A percentile compares a stretch with the other conserved stretches of the same genome.
phyloP scores from a whole-genome alignment of 2,329 filamentous ascomycete species.

The Fusarium sterilihyphosum region DNA sequence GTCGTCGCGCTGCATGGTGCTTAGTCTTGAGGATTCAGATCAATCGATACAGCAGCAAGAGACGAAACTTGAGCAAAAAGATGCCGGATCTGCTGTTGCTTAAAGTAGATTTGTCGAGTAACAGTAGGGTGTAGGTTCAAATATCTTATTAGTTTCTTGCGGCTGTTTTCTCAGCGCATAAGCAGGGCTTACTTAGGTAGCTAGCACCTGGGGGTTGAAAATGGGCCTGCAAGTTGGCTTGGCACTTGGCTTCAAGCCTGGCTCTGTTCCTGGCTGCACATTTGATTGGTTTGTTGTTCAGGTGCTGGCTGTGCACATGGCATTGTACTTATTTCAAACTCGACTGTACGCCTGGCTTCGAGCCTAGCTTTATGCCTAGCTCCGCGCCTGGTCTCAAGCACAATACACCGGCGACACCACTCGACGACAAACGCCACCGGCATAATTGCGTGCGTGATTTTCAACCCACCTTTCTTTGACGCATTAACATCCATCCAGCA shows the following conservation, averaged over 20 bases:
- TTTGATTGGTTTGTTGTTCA: not conserved
- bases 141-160: rapidly evolving
- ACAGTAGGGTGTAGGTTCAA: rapidly evolving
- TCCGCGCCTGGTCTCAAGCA: not conserved
- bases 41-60: not conserved
- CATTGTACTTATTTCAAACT: not conserved
- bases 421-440: not conserved
- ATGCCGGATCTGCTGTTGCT: not conserved
- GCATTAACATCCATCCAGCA: rapidly evolving
- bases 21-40: not conserved
- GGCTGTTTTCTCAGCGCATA: rapidly evolving
- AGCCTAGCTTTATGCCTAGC: not conserved
- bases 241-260: not conserved
- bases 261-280: not conserved
- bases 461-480: not conserved
- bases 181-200: not conserved
- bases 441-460: too few species aligned
- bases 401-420: not conserved
- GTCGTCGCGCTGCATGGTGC: not conserved
- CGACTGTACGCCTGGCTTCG: not conserved
- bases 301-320: rapidly evolving
- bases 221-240: not conserved
- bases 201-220: not conserved
- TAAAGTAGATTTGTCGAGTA: not conserved
- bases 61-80: not conserved